A percentile compares a stretch with the other conserved stretches of the same genome.
These are phyloP conservation scores for Aspergillus steynii DNA, from an alignment of 495 filamentous ascomycete species.

Conservation along the genomic window DNA sequence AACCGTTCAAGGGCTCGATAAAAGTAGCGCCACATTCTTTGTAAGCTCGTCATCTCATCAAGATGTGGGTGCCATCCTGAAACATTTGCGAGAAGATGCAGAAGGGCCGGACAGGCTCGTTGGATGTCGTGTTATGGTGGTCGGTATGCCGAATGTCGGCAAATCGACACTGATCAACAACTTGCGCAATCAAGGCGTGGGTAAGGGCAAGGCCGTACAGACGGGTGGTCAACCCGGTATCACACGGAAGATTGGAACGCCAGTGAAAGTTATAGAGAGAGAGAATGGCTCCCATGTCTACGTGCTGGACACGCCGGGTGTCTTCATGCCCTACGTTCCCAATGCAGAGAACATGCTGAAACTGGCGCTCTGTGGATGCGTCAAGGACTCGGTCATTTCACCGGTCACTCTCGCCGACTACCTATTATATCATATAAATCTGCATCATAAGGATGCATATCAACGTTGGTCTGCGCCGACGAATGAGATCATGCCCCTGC, in stretches of 20 bases:
- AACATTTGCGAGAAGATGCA: constrained; percentile 53
- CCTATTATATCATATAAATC: constrained; percentile 80
- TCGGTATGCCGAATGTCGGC: constrained; percentile 96
- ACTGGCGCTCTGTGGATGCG: constrained; percentile 82
- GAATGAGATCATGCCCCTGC: constrained; percentile 72
- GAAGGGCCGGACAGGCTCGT: constrained; percentile 52
- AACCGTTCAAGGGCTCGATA: constrained; percentile 59
- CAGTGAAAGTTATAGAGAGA: constrained; percentile 75
- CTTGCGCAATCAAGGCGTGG: constrained; percentile 67
- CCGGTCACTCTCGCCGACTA: constrained; percentile 81
- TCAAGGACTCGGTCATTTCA: constrained; percentile 83
- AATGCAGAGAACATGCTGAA: constrained; percentile 89
- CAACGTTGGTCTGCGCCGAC: constrained; percentile 67
- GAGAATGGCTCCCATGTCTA: constrained; percentile 58
- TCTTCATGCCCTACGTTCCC: constrained; percentile 89
- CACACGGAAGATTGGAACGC: constrained; percentile 78
- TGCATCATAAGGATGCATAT: constrained; percentile 59
- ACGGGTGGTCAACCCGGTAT: constrained; percentile 89
- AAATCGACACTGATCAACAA: constrained; percentile 90
- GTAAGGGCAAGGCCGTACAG: constrained; percentile 71
- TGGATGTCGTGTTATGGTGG: constrained; percentile 78
- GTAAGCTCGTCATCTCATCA: constrained; percentile 51
- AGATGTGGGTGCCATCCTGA: constrained; percentile 56
- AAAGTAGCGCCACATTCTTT: constrained; percentile 63
- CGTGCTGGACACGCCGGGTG: constrained; percentile 75